Percentiles rank a stretch among this genome's conserved stretches.
These are phyloP conservation scores for Niebla homalea DNA, from an alignment of 495 filamentous ascomycete genomes.

Conservation along the genomic window DNA sequence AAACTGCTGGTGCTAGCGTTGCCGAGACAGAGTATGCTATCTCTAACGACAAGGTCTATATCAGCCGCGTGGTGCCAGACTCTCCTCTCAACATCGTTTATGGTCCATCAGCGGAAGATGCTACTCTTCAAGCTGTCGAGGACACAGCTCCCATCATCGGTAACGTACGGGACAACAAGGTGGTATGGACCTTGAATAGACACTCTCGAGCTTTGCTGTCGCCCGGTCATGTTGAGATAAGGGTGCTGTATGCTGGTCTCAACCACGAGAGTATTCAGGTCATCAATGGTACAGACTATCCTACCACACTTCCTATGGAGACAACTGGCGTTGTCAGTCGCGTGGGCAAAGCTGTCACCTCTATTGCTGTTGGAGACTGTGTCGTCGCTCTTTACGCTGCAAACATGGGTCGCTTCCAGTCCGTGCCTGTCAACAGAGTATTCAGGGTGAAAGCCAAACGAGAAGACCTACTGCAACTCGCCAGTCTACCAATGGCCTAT, in stretches of 20 bases:
- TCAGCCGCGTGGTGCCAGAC: conserved; percentile 20
- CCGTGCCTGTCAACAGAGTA: conserved; percentile 2
- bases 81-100: conserved; percentile 15
- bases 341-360: neutral
- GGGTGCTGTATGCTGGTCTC: neutral
- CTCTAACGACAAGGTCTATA: conserved; percentile 5
- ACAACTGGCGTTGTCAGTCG: conserved; percentile 1
- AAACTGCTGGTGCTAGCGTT: too few species aligned
- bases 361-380: conserved; percentile 6
- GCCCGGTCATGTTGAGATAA: neutral
- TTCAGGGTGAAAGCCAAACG: conserved; percentile 1
- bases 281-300: neutral
- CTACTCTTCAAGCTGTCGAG: conserved; percentile 4
- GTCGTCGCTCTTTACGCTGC: conserved; percentile 9
- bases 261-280: conserved; percentile 5
- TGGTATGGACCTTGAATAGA: neutral
- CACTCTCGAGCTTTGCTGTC: neutral
- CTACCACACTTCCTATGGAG: neutral
- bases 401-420: conserved; percentile 1
- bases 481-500: conserved; percentile 19
- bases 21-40: too few species aligned
- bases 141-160: conserved; percentile 7
- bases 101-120: conserved; percentile 6
- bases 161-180: conserved; percentile 9
- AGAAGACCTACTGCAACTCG: conserved; percentile 9